A percentile compares a stretch with the other conserved stretches of the same genome.
Evolutionary conservation across 257 asterid species (phyloP).

Genomic region (Anisodus tanguticus): DNA sequence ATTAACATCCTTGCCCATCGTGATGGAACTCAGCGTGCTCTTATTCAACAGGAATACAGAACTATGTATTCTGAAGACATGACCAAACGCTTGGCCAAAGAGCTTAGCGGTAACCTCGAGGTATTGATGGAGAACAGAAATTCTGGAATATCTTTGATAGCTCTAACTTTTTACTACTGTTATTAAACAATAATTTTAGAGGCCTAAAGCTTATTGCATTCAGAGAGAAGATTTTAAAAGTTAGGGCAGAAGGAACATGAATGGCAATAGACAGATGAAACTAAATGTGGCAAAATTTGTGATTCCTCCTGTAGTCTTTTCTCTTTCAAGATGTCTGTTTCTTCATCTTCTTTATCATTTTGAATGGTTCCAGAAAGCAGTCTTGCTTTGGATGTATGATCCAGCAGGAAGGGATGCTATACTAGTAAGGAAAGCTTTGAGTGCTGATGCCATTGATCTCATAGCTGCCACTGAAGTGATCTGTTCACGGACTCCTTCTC

Average conservation of each 20-base stretch:
- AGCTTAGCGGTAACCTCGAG: conserved; percentile 81
- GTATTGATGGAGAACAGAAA: conserved; percentile 39
- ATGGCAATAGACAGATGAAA: neutral
- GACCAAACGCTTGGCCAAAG: conserved; percentile 71
- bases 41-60: conserved; percentile 83
- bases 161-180: neutral
- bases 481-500: conserved; percentile 89
- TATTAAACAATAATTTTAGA: neutral
- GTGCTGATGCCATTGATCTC: conserved; percentile 48
- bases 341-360: neutral
- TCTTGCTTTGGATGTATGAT: conserved; percentile 87
- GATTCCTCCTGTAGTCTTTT: neutral
- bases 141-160: neutral
- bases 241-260: conserved; percentile 10
- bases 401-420: conserved; percentile 90
- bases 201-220: neutral
- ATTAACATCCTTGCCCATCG: conserved; percentile 85
- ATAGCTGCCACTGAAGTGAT: conserved; percentile 86
- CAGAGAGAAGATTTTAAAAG: neutral
- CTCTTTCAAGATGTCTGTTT: neutral
- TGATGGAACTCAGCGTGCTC: conserved; percentile 78
- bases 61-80: conserved; percentile 74
- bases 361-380: conserved; percentile 62
- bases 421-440: conserved; percentile 62
- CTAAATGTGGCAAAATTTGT: neutral